A percentile compares a stretch with the other conserved stretches of the same genome.
These are phyloP conservation scores for Malassezia dermatis DNA, from an alignment of 1,284 basidiomycete species.

Conservation along the genomic window DNA sequence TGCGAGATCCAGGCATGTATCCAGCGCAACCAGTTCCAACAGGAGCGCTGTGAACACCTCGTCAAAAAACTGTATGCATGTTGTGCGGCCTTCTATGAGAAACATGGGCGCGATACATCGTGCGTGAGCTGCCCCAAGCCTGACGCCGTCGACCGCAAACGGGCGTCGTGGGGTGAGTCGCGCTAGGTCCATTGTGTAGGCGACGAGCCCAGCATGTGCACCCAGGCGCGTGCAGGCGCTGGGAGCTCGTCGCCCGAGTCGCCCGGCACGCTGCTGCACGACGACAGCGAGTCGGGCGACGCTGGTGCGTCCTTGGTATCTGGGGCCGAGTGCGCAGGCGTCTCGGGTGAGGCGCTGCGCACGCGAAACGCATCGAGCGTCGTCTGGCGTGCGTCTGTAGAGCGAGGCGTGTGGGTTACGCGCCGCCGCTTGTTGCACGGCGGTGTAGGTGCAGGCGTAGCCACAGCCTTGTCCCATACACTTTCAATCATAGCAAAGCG, in stretches of 20 bases:
- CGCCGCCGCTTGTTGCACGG: not conserved
- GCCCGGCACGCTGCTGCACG: slow-evolving; percentile 9
- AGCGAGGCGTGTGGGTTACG: not conserved
- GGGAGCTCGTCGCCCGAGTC: slow-evolving; percentile 7
- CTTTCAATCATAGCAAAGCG: slow-evolving; percentile 9
- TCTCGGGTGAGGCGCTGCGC: not conserved
- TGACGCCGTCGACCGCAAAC: not conserved
- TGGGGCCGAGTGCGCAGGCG: not conserved
- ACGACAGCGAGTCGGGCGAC: not conserved
- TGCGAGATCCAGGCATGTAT: slow-evolving; percentile 43
- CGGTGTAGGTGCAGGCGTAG: not conserved
- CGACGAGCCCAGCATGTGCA: slow-evolving; percentile 11
- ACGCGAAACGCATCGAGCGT: slow-evolving; percentile 5
- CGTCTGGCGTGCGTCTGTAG: not conserved
- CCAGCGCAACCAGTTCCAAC: slow-evolving; percentile 33
- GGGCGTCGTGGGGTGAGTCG: not conserved
- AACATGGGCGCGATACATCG: slow-evolving; percentile 25
- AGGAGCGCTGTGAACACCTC: slow-evolving; percentile 35
- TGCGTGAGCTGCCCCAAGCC: slow-evolving; percentile 39
- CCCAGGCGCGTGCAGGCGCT: slow-evolving; percentile 2
- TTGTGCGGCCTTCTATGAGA: slow-evolving; percentile 36
- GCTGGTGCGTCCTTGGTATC: not conserved
- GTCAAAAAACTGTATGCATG: slow-evolving; percentile 40
- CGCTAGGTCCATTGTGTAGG: slow-evolving; percentile 1
- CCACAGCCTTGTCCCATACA: slow-evolving; percentile 10